Conservation (phyloP, 176 grass and related monocot genomes). For the Coix lacrymajobi region DNA sequence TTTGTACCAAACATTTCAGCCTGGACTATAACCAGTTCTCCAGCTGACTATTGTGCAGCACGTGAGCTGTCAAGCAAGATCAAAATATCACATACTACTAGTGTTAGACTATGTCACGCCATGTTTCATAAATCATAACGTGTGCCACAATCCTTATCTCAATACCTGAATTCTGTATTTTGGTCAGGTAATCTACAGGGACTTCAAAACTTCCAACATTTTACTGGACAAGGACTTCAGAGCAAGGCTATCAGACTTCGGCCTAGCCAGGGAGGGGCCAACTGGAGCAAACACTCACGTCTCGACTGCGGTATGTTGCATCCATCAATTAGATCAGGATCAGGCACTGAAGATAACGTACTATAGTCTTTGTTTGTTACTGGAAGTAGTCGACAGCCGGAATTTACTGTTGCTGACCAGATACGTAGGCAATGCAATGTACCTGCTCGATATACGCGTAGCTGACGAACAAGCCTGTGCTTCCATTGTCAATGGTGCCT, state of each 20-base stretch:
- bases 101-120: not conserved
- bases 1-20: not conserved
- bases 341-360: not conserved
- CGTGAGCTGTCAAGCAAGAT: not conserved
- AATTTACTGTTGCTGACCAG: conserved; percentile 4
- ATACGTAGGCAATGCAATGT: not conserved
- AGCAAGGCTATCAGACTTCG: conserved; percentile 84
- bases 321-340: not conserved
- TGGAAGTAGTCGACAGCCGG: not conserved
- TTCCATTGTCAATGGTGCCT: not conserved
- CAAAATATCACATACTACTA: not conserved
- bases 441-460: not conserved
- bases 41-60: not conserved
- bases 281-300: conserved; percentile 73
- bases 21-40: not conserved
- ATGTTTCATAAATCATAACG: not conserved
- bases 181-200: conserved; percentile 85
- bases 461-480: conserved; percentile 2
- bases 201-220: conserved; percentile 95
- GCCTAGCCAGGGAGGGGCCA: conserved; percentile 83
- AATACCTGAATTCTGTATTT: not conserved
- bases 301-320: conserved; percentile 65
- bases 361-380: not conserved
- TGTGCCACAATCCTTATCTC: not conserved
- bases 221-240: conserved; percentile 80